These are phyloP conservation scores for Raddia distichophylla DNA, from an alignment of 176 grass and related monocot genomes.

Conservation along the genomic window DNA sequence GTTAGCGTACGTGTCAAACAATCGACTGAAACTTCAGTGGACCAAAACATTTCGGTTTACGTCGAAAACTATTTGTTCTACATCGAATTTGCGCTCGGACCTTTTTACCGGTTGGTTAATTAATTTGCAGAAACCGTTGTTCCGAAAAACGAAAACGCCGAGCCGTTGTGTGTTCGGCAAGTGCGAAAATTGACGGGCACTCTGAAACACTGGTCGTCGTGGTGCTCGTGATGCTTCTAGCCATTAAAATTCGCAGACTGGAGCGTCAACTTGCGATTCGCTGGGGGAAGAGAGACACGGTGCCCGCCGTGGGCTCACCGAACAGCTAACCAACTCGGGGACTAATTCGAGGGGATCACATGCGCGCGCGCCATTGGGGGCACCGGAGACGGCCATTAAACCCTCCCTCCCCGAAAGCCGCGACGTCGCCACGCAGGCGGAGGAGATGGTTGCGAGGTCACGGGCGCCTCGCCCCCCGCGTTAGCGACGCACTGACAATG, in stretches of 20 bases:
- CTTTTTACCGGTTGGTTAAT: too few species aligned
- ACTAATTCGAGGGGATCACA: constrained; percentile 22
- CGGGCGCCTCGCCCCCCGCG: constrained; percentile 47
- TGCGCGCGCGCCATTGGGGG: neutral
- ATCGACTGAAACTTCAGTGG: too few species aligned
- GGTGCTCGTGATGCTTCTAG: neutral
- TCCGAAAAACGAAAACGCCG: too few species aligned
- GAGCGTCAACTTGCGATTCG: neutral
- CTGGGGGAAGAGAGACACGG: neutral
- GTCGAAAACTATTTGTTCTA: too few species aligned
- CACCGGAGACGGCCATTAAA: constrained; percentile 31
- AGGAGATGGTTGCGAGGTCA: constrained; percentile 50
- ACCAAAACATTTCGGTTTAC: too few species aligned
- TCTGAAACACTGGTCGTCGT: neutral
- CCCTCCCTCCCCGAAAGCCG: constrained; percentile 26
- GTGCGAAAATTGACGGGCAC: too few species aligned
- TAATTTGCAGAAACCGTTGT: too few species aligned
- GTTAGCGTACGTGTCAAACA: too few species aligned
- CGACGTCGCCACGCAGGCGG: constrained; percentile 4
- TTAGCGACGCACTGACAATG: constrained; percentile 33
- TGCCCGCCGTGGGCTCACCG: neutral
- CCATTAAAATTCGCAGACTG: neutral
- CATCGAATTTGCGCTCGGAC: too few species aligned
- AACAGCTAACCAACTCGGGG: constrained; percentile 17
- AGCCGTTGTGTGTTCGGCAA: too few species aligned